Base-by-base conservation (phyloP, 2,329 filamentous ascomycete genomes). In the Diaporthe citriasiana region DNA sequence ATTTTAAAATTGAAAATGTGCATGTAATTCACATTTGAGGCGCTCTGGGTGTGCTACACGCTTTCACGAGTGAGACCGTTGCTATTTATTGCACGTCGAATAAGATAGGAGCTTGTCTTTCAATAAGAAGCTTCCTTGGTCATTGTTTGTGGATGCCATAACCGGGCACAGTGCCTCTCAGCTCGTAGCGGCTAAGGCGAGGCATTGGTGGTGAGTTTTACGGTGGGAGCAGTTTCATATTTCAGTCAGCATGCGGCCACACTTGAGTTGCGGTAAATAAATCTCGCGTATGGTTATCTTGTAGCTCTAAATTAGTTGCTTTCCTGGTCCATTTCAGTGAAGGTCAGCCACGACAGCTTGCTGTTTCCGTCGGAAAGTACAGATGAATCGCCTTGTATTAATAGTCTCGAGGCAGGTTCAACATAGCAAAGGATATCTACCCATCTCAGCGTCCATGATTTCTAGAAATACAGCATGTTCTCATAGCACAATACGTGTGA, bases 371-470 rank as follows among this genome's bases (percentile, higher is more conserved):
- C 35, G 22, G 5, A 27, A 15, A 40, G 30, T n/a, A 33, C 15
- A 63, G 6, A 42, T 42, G 17, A 63, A 17, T 51, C 2, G 8
- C 38, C 33, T 8, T 40, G n/a, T 40, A 40, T 40, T 27, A 15
- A 19, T 13, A 27, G 63, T 25, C 63, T 38, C 17, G n/a, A 53
- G 8, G 15, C 4, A 53, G 59, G 17, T 27, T 51, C 33, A 35
- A 68, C n/a, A n/a, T 53, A 47, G 22, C 60, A 68, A 51, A 13
- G 33, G 33, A 38, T 27, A 40, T 40, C 47, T 68, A 53, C n/a
- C n/a, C n/a, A n/a, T 22, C 13, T 17, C 7, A 27, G 33, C 47
- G 17, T 9, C n/a, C 63, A 38, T 4, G n/a, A 40, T 68, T 27
- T 5, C n/a, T 9, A 27, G 47, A 40, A 66, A 30, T 53, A 17